Percentiles rank a stretch among this genome's conserved stretches.
Evolutionary conservation across 1,284 basidiomycete genomes (phyloP).

Genomic region (Apiotrichum veenhuisii): DNA sequence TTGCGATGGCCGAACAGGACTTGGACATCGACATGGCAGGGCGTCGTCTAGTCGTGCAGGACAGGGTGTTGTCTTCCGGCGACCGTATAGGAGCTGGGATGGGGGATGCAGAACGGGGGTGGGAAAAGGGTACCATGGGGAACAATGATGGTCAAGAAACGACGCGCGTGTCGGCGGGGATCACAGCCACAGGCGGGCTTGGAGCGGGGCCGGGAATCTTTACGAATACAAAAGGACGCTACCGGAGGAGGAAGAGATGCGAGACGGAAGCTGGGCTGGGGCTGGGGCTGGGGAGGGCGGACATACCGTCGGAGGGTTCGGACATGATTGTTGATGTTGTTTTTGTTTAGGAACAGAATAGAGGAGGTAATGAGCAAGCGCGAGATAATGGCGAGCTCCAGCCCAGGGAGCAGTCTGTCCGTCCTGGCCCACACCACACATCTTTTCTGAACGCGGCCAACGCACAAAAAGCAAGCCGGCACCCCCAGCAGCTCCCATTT

Average conservation of each 20-base stretch:
- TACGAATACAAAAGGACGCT: neutral
- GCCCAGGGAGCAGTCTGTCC: too few relatives aligned
- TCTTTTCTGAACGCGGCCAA: too few relatives aligned
- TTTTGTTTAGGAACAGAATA: neutral
- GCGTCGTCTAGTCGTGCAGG: neutral
- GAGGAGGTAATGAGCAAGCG: neutral
- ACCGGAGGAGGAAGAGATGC: neutral
- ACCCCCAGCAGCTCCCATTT: too few relatives aligned
- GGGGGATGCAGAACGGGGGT: too few relatives aligned
- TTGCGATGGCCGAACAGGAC: neutral
- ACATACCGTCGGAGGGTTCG: constrained; percentile 51
- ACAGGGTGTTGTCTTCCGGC: neutral
- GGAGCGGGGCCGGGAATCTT: neutral
- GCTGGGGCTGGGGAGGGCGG: neutral
- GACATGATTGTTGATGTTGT: constrained; percentile 31
- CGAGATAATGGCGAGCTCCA: neutral
- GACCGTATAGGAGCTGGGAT: too few relatives aligned
- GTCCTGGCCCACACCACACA: too few relatives aligned
- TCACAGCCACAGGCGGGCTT: neutral
- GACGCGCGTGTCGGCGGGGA: too few relatives aligned
- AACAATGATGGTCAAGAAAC: neutral
- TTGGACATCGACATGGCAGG: neutral
- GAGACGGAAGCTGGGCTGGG: neutral
- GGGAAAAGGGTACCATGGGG: too few relatives aligned
- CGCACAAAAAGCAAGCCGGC: too few relatives aligned